Evolutionary conservation across 108 stramenopile genomes (phyloP), one percentile per base, ranked within the genome.

Genomic region (Pseudonitzschia delicatissima): DNA sequence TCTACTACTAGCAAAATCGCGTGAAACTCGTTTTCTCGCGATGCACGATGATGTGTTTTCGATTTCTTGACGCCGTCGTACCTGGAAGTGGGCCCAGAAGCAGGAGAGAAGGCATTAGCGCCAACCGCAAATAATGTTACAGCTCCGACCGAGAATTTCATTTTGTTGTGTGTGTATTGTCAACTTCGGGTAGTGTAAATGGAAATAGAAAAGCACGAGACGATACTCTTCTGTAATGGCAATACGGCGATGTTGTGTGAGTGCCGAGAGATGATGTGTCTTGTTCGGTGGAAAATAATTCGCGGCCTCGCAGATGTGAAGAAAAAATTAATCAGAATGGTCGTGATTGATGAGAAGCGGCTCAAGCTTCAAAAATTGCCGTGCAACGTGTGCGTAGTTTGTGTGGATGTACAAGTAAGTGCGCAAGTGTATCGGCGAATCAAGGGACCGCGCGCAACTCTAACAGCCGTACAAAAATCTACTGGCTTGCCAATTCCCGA

Each of bases 121-220:
- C 34, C 29, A 12, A 18, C 32, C 55, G 33, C 34, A 18, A 57
- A 57, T 35, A 35, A 32, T 48, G 47, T 48, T 18, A 48, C 20
- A 23, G 47, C 55, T 57, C 27, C 55, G 27, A 28, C 55, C 34
- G 33, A 35, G 17, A 27, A 35, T 35, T 57, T 57, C 55, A 57
- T 57, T 35, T 52, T 29, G 28, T 57, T 35, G 33, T 57, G 55
- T 57, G 6, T 57, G 29, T 57, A 29, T 57, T 57, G n/a, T 57
- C 12, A 57, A 57, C n/a, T 57, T 1, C 20, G 9, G 40, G 32
- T 20, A 35, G 29, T 32, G 29, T 57, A 17, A 35, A 57, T 57
- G 27, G 55, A 35, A 35, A 2, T n/a, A n/a, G n/a, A n/a, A n/a
- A n/a, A n/a, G n/a, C n/a, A n/a, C n/a, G n/a, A n/a, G n/a, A n/a